These are phyloP conservation scores for Babesia sp. DNA, from an alignment of 169 alveolate species.

Conservation along the genomic window DNA sequence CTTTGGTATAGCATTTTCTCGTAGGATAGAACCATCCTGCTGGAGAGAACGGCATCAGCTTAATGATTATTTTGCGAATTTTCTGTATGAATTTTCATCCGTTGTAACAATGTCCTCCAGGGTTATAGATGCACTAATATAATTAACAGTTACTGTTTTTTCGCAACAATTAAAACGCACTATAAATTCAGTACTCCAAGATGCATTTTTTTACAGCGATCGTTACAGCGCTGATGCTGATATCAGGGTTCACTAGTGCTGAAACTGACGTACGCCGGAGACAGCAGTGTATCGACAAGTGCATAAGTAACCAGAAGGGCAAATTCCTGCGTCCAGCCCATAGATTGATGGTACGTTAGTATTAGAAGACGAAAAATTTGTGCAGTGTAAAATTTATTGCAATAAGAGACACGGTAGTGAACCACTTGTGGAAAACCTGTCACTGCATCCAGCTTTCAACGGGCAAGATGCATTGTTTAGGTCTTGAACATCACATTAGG, in stretches of 20 bases:
- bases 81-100: too few relatives aligned
- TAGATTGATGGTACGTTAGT: constrained; percentile 18
- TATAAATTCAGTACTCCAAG: too few relatives aligned
- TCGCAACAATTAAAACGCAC: too few relatives aligned
- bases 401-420: constrained; percentile 9
- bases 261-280: background rate
- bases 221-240: background rate
- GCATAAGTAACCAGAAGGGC: constrained; percentile 8
- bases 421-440: background rate
- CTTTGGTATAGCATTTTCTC: too few relatives aligned
- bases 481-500: too few relatives aligned
- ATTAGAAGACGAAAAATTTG: background rate
- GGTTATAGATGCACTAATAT: too few relatives aligned
- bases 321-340: constrained; percentile 23
- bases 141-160: too few relatives aligned
- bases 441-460: constrained; percentile 23
- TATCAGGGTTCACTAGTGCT: background rate
- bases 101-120: too few relatives aligned
- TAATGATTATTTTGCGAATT: too few relatives aligned
- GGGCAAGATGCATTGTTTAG: constrained; percentile 13
- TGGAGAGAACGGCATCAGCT: too few relatives aligned
- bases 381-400: constrained; percentile 27
- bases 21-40: too few relatives aligned
- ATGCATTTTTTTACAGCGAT: background rate
- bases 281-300: constrained; percentile 24